Percentiles rank a stretch among this genome's conserved stretches.
These are phyloP conservation scores for Betula pendula DNA, from an alignment of 306 rosid genomes.

Conservation along the genomic window DNA sequence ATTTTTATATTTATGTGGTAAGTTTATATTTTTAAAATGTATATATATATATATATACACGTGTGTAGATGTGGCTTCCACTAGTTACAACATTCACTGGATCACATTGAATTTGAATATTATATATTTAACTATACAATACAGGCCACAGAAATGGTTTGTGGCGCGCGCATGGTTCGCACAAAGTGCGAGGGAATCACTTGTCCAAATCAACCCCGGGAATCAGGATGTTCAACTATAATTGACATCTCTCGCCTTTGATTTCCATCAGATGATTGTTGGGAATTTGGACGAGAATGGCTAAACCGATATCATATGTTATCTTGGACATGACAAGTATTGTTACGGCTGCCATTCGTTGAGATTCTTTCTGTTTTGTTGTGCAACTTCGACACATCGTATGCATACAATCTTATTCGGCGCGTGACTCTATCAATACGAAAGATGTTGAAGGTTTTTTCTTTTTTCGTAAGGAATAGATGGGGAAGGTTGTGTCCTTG, in stretches of 20 bases:
- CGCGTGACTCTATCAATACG: background rate
- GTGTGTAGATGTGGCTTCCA: background rate
- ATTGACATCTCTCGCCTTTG: background rate
- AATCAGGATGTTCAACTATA: background rate
- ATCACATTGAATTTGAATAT: background rate
- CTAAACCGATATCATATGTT: background rate
- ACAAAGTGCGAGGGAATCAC: background rate
- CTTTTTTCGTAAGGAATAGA: too few species aligned
- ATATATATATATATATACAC: too few species aligned
- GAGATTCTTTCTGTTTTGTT: background rate
- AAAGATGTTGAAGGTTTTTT: too few species aligned
- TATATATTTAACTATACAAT: background rate
- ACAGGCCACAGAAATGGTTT: background rate
- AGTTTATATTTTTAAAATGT: too few species aligned
- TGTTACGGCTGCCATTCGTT: background rate
- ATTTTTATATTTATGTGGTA: too few species aligned
- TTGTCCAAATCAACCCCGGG: background rate
- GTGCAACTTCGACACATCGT: background rate
- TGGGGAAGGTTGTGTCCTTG: too few species aligned
- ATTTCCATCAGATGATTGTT: background rate
- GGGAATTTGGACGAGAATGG: background rate
- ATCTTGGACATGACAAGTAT: background rate
- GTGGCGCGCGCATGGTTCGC: constrained; percentile 1
- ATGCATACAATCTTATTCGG: background rate
- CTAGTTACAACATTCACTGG: background rate